phyloP scores from a whole-genome alignment of 805 yeast species.

The Ogataea chonburiensis region DNA sequence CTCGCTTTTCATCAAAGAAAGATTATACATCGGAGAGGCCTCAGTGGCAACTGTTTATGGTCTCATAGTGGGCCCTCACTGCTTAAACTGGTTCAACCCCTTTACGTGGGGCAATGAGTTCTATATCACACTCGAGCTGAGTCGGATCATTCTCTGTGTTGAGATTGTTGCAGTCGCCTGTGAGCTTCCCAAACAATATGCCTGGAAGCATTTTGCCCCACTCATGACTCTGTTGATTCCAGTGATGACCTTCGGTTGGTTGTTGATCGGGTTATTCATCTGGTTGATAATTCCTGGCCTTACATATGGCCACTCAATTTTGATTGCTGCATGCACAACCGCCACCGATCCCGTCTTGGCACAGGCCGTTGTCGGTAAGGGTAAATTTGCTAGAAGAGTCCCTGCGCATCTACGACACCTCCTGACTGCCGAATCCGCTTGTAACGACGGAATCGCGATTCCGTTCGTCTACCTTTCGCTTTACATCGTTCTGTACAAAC shows the following conservation, averaged over 20 bases:
- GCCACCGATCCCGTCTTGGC: conserved; percentile 79
- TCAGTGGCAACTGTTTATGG: conserved; percentile 65
- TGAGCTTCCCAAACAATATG: conserved; percentile 66
- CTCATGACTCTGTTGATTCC: conserved; percentile 60
- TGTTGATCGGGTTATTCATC: conserved; percentile 59
- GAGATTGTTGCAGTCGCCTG: conserved; percentile 74
- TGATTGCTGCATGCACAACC: conserved; percentile 69
- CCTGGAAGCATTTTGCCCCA: conserved; percentile 57
- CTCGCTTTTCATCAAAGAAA: conserved; percentile 59
- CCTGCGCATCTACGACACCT: conserved; percentile 61
- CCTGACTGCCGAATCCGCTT: conserved; percentile 69
- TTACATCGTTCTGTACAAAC: conserved; percentile 49
- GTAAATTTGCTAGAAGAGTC: conserved; percentile 66
- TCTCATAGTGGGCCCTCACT: conserved; percentile 57
- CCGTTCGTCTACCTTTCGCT: conserved; percentile 67
- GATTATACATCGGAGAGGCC: conserved; percentile 63
- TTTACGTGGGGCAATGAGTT: conserved; percentile 55
- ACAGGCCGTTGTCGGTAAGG: conserved; percentile 72
- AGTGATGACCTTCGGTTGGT: conserved; percentile 72
- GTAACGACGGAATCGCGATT: conserved; percentile 71
- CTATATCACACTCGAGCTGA: conserved; percentile 54
- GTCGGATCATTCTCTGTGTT: conserved; percentile 64
- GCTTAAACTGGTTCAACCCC: conserved; percentile 58
- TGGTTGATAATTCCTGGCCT: conserved; percentile 61
- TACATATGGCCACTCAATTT: conserved; percentile 51